Base-by-base conservation (phyloP, 495 filamentous ascomycete species). In the Penicillium nucicola region DNA sequence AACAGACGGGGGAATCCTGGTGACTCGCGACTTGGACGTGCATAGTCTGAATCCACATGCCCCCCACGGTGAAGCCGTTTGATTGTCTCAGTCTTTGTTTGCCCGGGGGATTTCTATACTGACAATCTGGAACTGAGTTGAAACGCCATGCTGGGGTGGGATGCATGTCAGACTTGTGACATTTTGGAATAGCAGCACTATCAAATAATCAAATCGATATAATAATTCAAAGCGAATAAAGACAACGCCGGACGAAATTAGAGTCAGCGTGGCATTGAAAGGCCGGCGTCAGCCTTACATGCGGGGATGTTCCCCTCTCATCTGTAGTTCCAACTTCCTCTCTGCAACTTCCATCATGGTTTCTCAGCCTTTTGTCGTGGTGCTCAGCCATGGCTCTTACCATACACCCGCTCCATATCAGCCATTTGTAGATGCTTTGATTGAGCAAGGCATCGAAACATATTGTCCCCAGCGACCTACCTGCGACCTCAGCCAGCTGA, bases 391-490 rank as follows among this genome's bases (percentile, higher is more conserved):
- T 57, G 70, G 70, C 40, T 65, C 58, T 18, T 75, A 63, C 48
- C 68, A 69, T 48, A 69, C 52, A 1, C 62, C 70, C 0, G 60
- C 55, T 5, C 61, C 61, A 13, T 75, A 69, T 22, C 15, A 53
- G 20, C 55, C 64, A 3, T 56, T 75, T 1, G 35, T 70, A 0
- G 18, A 68, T 5, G 39, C 51, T 0, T 42, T 74, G 12, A 42
- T 48, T 17, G 42, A 44, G 1, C 42, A 48, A 0, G 69, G 64
- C 1, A 56, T 65, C 20, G 62, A 69, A 18, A 45, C 61, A 1
- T 50, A 69, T 42, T 74, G 66, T 32, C 71, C 67, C 6, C 64
- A 69, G 36, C 56, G 69, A 9, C 69, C 69, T 13, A 68, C 61
- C 7, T 45, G 61, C 20, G 59, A 67, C 36, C 61, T 66, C 14